phyloP scores from a whole-genome alignment of 805 yeast genomes.

The Yamadazyma sp. region DNA sequence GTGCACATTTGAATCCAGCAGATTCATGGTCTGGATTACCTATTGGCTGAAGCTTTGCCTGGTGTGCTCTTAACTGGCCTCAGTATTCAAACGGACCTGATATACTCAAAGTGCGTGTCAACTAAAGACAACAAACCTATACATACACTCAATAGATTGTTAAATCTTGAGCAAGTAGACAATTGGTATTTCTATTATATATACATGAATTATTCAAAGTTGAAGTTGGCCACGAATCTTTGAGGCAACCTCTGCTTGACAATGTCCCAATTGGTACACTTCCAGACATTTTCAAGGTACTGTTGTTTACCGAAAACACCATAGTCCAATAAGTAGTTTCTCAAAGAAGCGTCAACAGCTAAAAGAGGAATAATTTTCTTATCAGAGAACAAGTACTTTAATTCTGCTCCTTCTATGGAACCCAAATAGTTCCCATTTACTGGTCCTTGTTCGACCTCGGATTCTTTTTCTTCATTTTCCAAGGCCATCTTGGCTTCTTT shows the following conservation, averaged over 20 bases:
- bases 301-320: constrained; percentile 61
- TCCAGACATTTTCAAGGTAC: constrained; percentile 45
- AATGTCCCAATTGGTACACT: constrained; percentile 45
- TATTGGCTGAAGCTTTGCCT: too few relatives aligned
- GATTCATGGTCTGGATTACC: too few relatives aligned
- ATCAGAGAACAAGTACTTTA: constrained; percentile 32
- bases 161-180: too few relatives aligned
- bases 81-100: too few relatives aligned
- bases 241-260: constrained; percentile 39
- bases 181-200: too few relatives aligned
- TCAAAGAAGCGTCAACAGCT: constrained; percentile 71
- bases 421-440: constrained; percentile 30
- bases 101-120: too few relatives aligned
- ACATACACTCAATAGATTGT: too few relatives aligned
- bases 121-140: too few relatives aligned
- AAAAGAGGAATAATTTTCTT: constrained; percentile 56
- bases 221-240: constrained; percentile 17
- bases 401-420: constrained; percentile 43
- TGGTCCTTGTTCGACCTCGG: constrained; percentile 4
- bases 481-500: constrained; percentile 30
- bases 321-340: constrained; percentile 68
- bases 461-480: constrained; percentile 9
- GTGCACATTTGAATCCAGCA: too few relatives aligned
- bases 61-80: too few relatives aligned
- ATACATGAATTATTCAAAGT: constrained; percentile 1